phyloP scores from a whole-genome alignment of 768 basidiomycete genomes.

The Tricholoma hemisulphureum region DNA sequence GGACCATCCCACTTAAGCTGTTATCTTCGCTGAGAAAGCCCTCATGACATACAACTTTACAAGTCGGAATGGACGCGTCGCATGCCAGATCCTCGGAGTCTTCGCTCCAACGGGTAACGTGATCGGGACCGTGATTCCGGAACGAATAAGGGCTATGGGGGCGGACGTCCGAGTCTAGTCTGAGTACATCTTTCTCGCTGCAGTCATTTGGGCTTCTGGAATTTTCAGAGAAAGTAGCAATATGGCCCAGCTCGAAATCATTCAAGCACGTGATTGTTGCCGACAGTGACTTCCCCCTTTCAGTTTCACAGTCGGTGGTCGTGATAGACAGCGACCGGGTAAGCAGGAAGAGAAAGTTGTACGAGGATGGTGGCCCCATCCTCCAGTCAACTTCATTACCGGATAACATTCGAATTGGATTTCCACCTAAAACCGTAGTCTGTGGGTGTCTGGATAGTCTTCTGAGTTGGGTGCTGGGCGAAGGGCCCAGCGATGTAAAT shows the following conservation, averaged over 20 bases:
- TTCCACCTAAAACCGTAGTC: not conserved
- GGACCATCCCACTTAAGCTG: constrained; percentile 3
- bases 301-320: not conserved
- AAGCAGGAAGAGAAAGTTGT: not conserved
- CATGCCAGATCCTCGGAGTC: not conserved
- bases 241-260: not conserved
- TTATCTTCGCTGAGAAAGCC: constrained; percentile 1
- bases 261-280: not conserved
- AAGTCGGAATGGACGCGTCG: not conserved
- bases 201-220: not conserved
- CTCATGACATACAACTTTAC: not conserved
- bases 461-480: not conserved
- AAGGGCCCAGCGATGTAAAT: not conserved
- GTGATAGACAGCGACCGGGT: not conserved
- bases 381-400: not conserved
- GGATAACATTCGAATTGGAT: not conserved
- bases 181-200: not conserved
- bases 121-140: not conserved
- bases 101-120: constrained; percentile 2
- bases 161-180: no score
- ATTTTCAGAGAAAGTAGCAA: not conserved
- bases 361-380: not conserved
- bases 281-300: not conserved
- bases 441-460: no score
- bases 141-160: not conserved